Base-by-base conservation (phyloP, 768 basidiomycete genomes). In the Crassisporium funariophilum region DNA sequence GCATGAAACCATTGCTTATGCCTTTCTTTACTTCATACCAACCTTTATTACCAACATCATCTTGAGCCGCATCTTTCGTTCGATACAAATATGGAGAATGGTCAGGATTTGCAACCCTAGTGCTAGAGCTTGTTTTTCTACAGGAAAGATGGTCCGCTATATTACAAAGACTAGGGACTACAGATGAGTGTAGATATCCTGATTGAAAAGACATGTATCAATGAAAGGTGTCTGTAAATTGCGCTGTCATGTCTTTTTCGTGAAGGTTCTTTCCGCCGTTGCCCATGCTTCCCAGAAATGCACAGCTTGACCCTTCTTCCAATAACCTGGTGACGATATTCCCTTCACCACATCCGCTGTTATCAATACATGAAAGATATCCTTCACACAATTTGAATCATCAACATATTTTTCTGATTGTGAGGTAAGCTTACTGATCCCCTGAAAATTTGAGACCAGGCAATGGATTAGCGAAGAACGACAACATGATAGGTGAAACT, bases 271-370 rank as follows among this genome's bases (percentile, higher is more conserved):
- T 67, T 52, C 91, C 89, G 58, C 86, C 86, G 72, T 75, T 20
- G 87, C 80, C 86, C 88, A 89, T 15, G 84, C 82, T 42, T 83
- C 78, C 82, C 86, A 90, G 59, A 91, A 92, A 19, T 74, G 74
- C 3, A 81, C 72, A 13, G 66, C 81, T 45, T 88, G 81, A 2
- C 81, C 81, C 52, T 79, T 78, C 29, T 75, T 73, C 86, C 90
- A 97, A 61, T 93, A 95, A 53, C 81, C 69, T 1, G 91, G 82
- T 5, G 78, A 67, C 12, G 72, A 70, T 43, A 79, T 71, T 0
- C 85, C 85, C 35, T 76, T 78, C 6, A 88, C 89, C 4, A 85
- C 84, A 10, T 75, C 78, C 44, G 81, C 82, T 16, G 83, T 84
- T 41, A 97, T 81, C 35, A 95, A 80, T n/a, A 93, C 86, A 65